Percentiles rank a stretch among this genome's conserved stretches.
These are phyloP conservation scores for Rhizophora mangle DNA, from an alignment of 345 rosid genomes.

Conservation along the genomic window DNA sequence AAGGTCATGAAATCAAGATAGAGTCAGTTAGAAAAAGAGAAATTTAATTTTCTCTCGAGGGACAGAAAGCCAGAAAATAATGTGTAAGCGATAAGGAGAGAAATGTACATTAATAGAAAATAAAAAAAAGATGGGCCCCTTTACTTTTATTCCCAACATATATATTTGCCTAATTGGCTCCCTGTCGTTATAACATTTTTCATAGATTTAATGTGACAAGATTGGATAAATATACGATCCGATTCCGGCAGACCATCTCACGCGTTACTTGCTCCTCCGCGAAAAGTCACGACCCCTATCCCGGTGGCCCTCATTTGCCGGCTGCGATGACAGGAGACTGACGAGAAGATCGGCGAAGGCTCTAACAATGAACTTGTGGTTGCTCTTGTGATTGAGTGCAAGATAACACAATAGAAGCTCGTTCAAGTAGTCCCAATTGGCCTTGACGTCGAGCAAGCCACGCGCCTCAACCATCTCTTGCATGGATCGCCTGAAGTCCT, in stretches of 20 bases:
- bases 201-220: background rate
- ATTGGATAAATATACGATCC: constrained; percentile 16
- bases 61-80: background rate
- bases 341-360: constrained; percentile 84
- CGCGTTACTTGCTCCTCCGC: constrained; percentile 4
- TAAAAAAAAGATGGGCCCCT: constrained; percentile 9
- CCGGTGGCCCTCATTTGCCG: background rate
- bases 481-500: constrained; percentile 87
- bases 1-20: no score
- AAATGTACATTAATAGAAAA: constrained; percentile 11
- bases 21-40: no score
- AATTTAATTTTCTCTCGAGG: no score
- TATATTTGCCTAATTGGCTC: constrained; percentile 4
- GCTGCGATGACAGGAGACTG: constrained; percentile 45
- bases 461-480: constrained; percentile 94
- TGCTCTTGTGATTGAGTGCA: constrained; percentile 57
- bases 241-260: constrained; percentile 3
- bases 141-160: constrained; percentile 7
- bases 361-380: constrained; percentile 62
- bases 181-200: no score
- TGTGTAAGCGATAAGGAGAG: constrained; percentile 13
- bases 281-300: constrained; percentile 6
- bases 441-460: constrained; percentile 45
- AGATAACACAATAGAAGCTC: constrained; percentile 77
- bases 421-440: constrained; percentile 68